A percentile compares a stretch with the other conserved stretches of the same genome.
phyloP scores from a whole-genome alignment of 2,329 filamentous ascomycete genomes.

The Sporothrix variecibatus region DNA sequence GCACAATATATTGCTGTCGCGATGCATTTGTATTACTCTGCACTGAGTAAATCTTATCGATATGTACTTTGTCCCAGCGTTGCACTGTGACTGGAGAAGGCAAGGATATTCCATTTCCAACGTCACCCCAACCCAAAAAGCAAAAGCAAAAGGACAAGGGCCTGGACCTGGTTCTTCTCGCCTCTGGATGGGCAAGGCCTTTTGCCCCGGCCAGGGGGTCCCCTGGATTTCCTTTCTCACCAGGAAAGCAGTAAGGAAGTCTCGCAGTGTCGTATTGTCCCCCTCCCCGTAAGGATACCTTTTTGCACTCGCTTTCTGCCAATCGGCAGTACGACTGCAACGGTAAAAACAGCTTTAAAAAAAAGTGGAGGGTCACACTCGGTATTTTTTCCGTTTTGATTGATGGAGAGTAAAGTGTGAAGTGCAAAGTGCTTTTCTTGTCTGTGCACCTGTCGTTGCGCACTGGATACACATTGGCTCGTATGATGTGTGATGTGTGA shows the following conservation, averaged over 20 bases:
- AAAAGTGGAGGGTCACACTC: conserved; percentile 1
- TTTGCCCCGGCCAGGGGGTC: not conserved
- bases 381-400: conserved; percentile 21
- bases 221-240: not conserved
- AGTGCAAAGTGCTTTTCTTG: too few species aligned
- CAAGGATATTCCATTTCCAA: not conserved
- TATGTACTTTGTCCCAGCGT: not conserved
- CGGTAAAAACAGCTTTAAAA: not conserved
- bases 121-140: not conserved
- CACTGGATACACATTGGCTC: too few species aligned
- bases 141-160: not conserved
- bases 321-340: not conserved
- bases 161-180: not conserved
- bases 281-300: not conserved
- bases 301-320: not conserved
- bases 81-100: not conserved
- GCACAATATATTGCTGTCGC: too few species aligned
- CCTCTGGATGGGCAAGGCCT: not conserved
- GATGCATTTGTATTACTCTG: not conserved
- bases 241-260: not conserved
- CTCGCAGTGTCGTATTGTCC: not conserved
- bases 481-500: too few species aligned
- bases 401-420: not conserved
- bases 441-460: too few species aligned
- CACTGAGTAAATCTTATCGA: not conserved